Evolutionary conservation across 805 yeast species (phyloP).

Genomic region (Candida nonsorbophila): DNA sequence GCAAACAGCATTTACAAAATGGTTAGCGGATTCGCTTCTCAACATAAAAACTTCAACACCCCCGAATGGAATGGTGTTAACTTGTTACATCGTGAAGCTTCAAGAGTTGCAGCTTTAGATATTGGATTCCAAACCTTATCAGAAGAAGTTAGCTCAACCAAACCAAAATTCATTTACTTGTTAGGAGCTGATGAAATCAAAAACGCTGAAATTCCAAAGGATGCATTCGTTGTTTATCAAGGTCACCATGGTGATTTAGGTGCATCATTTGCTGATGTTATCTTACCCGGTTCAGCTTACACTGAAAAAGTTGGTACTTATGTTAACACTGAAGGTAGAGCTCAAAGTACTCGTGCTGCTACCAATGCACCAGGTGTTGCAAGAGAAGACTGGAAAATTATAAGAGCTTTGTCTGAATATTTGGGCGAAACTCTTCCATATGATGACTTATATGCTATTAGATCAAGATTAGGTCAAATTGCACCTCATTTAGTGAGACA

Average conservation of each 20-base stretch:
- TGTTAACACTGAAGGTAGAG: constrained; percentile 88
- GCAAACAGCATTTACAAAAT: constrained; percentile 54
- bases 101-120: constrained; percentile 85
- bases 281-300: constrained; percentile 83
- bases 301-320: constrained; percentile 82
- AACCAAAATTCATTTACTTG: constrained; percentile 72
- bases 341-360: constrained; percentile 81
- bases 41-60: constrained; percentile 54
- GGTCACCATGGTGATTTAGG: constrained; percentile 92
- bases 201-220: constrained; percentile 66
- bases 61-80: constrained; percentile 80
- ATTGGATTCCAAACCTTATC: constrained; percentile 63
- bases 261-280: constrained; percentile 82
- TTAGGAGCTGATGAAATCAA: constrained; percentile 80
- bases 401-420: constrained; percentile 79
- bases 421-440: constrained; percentile 67
- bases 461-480: constrained; percentile 65
- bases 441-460: constrained; percentile 63
- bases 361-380: constrained; percentile 85
- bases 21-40: constrained; percentile 56
- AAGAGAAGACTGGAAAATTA: constrained; percentile 86
- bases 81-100: constrained; percentile 77
- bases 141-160: constrained; percentile 40
- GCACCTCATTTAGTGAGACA: constrained; percentile 79
- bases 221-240: constrained; percentile 83